Evolutionary conservation across 2,329 filamentous ascomycete genomes (phyloP).

Genomic region (Pyrenophora graminea): DNA sequence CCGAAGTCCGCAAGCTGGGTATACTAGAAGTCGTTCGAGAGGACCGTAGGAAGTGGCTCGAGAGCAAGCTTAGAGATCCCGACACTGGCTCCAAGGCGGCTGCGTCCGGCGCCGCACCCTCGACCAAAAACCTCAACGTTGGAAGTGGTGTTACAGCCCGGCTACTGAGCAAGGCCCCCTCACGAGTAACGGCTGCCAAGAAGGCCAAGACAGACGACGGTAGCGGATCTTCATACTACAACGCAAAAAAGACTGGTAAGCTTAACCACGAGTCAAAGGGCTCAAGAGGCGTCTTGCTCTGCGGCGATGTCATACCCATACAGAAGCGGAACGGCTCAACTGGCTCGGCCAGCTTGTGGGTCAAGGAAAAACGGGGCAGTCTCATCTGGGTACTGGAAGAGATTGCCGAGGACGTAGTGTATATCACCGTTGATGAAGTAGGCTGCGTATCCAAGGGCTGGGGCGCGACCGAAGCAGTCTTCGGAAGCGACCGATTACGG

Average conservation of each 20-base stretch:
- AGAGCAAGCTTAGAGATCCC: slow-evolving; percentile 75
- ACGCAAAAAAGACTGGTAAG: slow-evolving; percentile 58
- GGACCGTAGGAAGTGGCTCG: slow-evolving; percentile 86
- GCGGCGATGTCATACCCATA: slow-evolving; percentile 97
- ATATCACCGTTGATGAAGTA: slow-evolving; percentile 75
- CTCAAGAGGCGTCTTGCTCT: slow-evolving; percentile 86
- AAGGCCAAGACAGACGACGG: slow-evolving; percentile 70
- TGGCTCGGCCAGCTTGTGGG: slow-evolving; percentile 94
- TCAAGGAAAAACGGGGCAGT: slow-evolving; percentile 93
- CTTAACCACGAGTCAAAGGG: slow-evolving; percentile 71
- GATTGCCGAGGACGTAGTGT: slow-evolving; percentile 90
- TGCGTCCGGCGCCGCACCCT: slow-evolving; percentile 42
- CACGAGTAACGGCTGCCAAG: slow-evolving; percentile 58
- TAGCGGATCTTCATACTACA: slow-evolving; percentile 52
- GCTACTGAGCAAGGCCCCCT: slow-evolving; percentile 79
- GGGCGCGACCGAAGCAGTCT: slow-evolving; percentile 84
- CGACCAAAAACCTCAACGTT: slow-evolving; percentile 60
- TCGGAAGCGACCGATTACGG: slow-evolving; percentile 71
- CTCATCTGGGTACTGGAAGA: slow-evolving; percentile 98
- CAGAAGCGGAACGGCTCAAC: slow-evolving; percentile 91
- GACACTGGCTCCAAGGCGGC: slow-evolving; percentile 54
- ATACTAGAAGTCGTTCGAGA: slow-evolving; percentile 93
- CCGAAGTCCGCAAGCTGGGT: slow-evolving; percentile 90
- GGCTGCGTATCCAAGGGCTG: slow-evolving; percentile 71
- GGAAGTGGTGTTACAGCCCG: slow-evolving; percentile 86